Evolutionary conservation across 176 grass and related monocot genomes (phyloP).

Genomic region (Neostapfia colusana): DNA sequence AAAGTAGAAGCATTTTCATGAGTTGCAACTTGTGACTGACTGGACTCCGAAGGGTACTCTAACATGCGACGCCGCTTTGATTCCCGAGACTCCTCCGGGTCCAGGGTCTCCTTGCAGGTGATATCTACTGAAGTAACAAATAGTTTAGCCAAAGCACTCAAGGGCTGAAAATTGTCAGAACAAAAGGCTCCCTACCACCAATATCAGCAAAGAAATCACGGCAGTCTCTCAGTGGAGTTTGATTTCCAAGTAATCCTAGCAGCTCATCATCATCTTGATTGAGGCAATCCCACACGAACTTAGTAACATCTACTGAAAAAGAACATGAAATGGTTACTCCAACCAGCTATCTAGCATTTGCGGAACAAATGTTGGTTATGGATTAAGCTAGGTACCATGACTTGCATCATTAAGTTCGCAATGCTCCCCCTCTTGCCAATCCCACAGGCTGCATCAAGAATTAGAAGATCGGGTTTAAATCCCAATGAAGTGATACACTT

Average conservation of each 20-base stretch:
- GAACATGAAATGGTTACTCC: not conserved
- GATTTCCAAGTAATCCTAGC: constrained; percentile 45
- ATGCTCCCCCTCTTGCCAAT: constrained; percentile 49
- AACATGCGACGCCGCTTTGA: constrained; percentile 41
- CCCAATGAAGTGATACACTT: not conserved
- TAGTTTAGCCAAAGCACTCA: constrained; percentile 8
- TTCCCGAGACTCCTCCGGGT: constrained; percentile 46
- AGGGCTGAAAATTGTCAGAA: not conserved
- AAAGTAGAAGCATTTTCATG: constrained; percentile 23
- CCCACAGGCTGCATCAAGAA: constrained; percentile 47
- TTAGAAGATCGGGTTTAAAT: not conserved
- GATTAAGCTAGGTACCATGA: constrained; percentile 41
- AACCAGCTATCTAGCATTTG: not conserved
- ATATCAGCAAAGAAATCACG: constrained; percentile 45
- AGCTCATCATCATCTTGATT: constrained; percentile 51
- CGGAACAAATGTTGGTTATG: not conserved
- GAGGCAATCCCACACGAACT: constrained; percentile 51
- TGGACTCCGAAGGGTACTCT: constrained; percentile 53
- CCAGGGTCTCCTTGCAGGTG: constrained; percentile 47
- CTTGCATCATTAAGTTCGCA: constrained; percentile 7
- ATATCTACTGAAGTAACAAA: constrained; percentile 39
- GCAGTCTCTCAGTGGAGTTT: constrained; percentile 59
- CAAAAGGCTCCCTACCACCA: constrained; percentile 29
- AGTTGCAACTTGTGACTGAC: constrained; percentile 20
- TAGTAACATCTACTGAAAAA: constrained; percentile 18